Conservation (phyloP, 2,329 filamentous ascomycete species). For the Aureobasidium sp. region DNA sequence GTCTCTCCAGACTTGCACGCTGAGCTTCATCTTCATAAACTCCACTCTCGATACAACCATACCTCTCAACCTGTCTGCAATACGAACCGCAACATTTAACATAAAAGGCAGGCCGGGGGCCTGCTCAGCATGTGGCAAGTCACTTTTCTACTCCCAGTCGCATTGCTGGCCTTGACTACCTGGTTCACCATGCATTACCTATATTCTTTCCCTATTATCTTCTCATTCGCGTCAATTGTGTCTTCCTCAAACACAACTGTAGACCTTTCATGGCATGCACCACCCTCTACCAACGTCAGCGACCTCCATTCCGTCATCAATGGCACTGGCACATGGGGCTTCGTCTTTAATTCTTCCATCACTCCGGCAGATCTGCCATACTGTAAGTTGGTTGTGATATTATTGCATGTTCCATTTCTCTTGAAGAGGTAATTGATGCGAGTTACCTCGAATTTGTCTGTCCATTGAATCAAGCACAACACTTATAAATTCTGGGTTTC, state of each 20-base stretch:
- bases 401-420: too few species aligned
- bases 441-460: too few species aligned
- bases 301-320: slow-evolving; percentile 52
- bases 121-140: neutral
- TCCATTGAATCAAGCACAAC: too few species aligned
- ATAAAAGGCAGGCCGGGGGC: neutral
- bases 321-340: slow-evolving; percentile 60
- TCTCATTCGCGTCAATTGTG: slow-evolving; percentile 15
- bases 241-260: slow-evolving; percentile 18
- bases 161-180: slow-evolving; percentile 21
- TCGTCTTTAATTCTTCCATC: slow-evolving; percentile 62
- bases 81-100: neutral
- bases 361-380: slow-evolving; percentile 49
- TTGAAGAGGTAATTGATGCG: neutral
- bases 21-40: neutral
- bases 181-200: slow-evolving; percentile 26
- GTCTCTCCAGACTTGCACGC: neutral
- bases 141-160: slow-evolving; percentile 22
- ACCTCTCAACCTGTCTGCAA: neutral
- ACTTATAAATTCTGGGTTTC: too few species aligned
- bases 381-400: slow-evolving; percentile 23
- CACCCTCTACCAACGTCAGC: slow-evolving; percentile 51
- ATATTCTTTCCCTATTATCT: slow-evolving; percentile 19
- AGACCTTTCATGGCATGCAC: slow-evolving; percentile 53
- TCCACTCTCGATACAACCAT: neutral